These are phyloP conservation scores for Roridomyces roridus DNA, from an alignment of 768 basidiomycete genomes.

Conservation along the genomic window DNA sequence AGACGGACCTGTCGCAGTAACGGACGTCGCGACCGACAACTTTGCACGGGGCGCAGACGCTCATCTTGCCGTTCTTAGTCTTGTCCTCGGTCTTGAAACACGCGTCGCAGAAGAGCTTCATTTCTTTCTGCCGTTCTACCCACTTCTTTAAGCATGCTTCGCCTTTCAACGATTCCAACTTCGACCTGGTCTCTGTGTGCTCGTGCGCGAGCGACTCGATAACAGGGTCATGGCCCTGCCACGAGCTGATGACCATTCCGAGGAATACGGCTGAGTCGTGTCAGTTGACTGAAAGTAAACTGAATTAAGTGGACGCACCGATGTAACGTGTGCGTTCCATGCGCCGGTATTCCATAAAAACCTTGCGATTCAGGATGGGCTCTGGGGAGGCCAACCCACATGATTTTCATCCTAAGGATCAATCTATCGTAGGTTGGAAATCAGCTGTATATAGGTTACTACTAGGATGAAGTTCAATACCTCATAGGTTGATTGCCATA, in stretches of 20 bases:
- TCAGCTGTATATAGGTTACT: too few species aligned
- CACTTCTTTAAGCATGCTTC: constrained; percentile 12
- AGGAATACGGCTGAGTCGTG: not conserved
- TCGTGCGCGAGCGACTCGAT: not conserved
- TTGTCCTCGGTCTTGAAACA: constrained; percentile 20
- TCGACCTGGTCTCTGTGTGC: constrained; percentile 6
- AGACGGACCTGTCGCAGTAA: constrained; percentile 8
- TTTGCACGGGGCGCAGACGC: constrained; percentile 12
- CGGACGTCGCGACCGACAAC: constrained; percentile 17
- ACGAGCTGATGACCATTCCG: constrained; percentile 3
- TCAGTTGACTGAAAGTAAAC: not conserved
- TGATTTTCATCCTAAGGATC: too few species aligned
- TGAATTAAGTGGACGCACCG: not conserved
- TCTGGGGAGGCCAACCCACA: too few species aligned
- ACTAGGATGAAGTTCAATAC: too few species aligned
- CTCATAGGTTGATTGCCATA: too few species aligned
- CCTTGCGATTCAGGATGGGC: constrained; percentile 1
- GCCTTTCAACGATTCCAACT: not conserved
- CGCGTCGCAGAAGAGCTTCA: constrained; percentile 21
- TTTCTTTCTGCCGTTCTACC: constrained; percentile 13
- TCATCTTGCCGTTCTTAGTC: constrained; percentile 15
- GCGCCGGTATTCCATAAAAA: not conserved
- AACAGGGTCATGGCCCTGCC: not conserved
- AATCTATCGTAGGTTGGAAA: too few species aligned
- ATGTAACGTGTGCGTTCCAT: constrained; percentile 10